Evolutionary conservation across 371 early-diverging fungal genomes (phyloP), one percentile per base, ranked within the genome.

Genomic region (Rhizopus sp.): DNA sequence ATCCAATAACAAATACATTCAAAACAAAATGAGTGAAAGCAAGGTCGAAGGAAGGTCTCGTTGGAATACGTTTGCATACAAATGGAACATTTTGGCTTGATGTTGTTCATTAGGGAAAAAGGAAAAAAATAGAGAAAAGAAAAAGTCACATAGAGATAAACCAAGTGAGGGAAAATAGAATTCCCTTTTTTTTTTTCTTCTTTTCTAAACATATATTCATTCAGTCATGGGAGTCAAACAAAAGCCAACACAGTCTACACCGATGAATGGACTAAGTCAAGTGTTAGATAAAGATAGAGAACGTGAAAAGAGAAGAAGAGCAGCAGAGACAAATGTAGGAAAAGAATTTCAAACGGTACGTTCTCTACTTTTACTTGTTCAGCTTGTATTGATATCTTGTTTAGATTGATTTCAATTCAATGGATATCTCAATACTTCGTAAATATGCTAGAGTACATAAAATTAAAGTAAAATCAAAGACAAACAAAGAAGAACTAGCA

Each of bases 21-120:
- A 39, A 86, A 81, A 39, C 88, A 88, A 41, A 80, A 88, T 0
- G 83, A 80, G 50, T 88, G 88, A 44, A 70, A 81, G 45, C 88
- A 88, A 2, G 84, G 81, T 9, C 76, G 63, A 23, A 85, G 56
- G 50, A 80, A 86, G 0, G 83, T 79, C 16, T 76, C 70, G 39
- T 80, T 76, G 4, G 59, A 52, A 42, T 68, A 79, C 2, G 55
- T 46, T 23, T 80, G 78, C 8, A 87, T 71, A 45, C 88, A 88
- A 44, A 88, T 84, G 6, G 85, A 72, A 44, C 88, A 88, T 2
- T 56, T 57, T 3, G 68, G 72, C 23, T 23, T 23, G 23, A 23
- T 23, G 23, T 23, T 23, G 23, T 23, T 23, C 23, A 23, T 23
- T 1, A 23, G 23, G 9, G 42, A 17, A 40, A n/a, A n/a, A n/a